phyloP scores from a whole-genome alignment of 148 eudicot genomes.

The Arctostaphylos glauca region DNA sequence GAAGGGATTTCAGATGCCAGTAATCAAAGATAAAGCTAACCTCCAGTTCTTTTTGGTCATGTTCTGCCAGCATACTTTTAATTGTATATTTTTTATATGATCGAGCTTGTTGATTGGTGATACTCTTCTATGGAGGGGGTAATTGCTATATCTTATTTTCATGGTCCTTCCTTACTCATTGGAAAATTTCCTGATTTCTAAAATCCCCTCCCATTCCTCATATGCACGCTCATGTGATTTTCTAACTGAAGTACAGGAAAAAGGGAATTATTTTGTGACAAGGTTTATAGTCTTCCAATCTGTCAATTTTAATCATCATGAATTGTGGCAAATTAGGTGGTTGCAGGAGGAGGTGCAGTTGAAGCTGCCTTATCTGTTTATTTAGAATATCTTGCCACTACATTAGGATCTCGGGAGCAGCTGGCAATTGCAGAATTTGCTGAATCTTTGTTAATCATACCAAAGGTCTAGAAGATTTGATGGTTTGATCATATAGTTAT shows the following conservation, averaged over 20 bases:
- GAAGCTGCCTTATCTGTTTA: constrained; percentile 93
- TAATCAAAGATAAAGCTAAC: not conserved
- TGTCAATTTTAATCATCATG: not conserved
- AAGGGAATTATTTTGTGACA: not conserved
- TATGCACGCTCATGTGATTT: not conserved
- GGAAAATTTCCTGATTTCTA: not conserved
- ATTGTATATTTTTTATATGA: not conserved
- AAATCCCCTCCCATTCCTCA: not conserved
- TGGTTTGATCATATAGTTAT: not conserved
- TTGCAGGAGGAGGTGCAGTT: constrained; percentile 98
- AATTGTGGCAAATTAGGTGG: constrained; percentile 55
- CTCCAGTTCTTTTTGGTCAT: not conserved
- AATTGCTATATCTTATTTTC: not conserved
- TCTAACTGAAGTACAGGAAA: not conserved
- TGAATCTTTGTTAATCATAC: constrained; percentile 83
- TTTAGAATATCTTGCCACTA: constrained; percentile 90
- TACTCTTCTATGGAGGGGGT: not conserved
- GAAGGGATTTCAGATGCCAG: not conserved
- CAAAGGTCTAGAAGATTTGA: constrained; percentile 54
- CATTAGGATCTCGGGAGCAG: constrained; percentile 95
- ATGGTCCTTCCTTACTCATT: not conserved
- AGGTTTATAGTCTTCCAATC: not conserved
- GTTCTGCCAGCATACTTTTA: not conserved
- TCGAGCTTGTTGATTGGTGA: not conserved
- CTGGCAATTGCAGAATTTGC: constrained; percentile 97